phyloP scores from a whole-genome alignment of 2,329 filamentous ascomycete genomes.

The Zymoseptoria crescenta region DNA sequence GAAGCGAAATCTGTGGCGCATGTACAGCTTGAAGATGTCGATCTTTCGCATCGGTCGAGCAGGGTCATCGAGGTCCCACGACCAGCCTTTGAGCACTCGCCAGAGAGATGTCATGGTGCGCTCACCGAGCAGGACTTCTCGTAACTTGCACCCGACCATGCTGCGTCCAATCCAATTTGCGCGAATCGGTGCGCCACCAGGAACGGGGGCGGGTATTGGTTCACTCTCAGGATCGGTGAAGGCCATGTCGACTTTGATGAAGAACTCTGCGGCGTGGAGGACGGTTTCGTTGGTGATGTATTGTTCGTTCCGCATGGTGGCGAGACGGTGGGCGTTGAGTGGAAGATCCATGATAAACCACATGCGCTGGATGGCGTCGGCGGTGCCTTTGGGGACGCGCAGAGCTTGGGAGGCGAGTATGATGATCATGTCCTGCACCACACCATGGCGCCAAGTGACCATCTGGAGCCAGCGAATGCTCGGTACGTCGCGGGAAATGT shows the following conservation, averaged over 20 bases:
- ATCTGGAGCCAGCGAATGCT: constrained; percentile 61
- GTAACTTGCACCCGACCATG: constrained; percentile 36
- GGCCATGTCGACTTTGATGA: constrained; percentile 64
- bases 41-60: constrained; percentile 26
- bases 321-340: constrained; percentile 48
- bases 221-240: constrained; percentile 54
- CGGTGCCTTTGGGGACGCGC: constrained; percentile 26
- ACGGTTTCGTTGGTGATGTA: constrained; percentile 56
- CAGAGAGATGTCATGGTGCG: constrained; percentile 38
- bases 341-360: constrained; percentile 67
- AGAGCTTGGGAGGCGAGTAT: constrained; percentile 52
- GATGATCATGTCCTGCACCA: constrained; percentile 55
- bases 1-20: constrained; percentile 49
- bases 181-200: constrained; percentile 3
- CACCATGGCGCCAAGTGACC: constrained; percentile 51
- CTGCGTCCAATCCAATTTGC: constrained; percentile 8
- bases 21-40: constrained; percentile 50
- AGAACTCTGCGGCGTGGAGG: constrained; percentile 54
- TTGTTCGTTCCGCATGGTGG: constrained; percentile 44
- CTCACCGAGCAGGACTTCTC: constrained; percentile 44
- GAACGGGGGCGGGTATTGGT: constrained; percentile 10
- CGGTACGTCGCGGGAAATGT: constrained; percentile 47
- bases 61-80: constrained; percentile 33
- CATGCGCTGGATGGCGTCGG: constrained; percentile 46
- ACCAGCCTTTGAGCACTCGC: constrained; percentile 51